Conservation (phyloP, 805 yeast genomes). For the Metschnikowia chrysomelidarum region DNA sequence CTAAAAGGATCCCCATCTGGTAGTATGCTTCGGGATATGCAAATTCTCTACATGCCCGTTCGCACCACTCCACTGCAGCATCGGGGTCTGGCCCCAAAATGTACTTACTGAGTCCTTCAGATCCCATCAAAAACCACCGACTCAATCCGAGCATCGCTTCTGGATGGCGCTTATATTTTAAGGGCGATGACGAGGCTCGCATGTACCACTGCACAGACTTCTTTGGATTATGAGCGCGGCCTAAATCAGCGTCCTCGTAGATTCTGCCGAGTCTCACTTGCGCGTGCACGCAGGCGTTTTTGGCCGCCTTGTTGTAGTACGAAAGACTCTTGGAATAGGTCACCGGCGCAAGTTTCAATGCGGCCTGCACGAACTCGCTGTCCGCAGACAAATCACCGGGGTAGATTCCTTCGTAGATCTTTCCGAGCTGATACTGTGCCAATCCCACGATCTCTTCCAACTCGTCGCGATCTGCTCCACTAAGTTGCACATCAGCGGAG, state of each 20-base stretch:
- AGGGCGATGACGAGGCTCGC: constrained; percentile 40
- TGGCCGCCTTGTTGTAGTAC: constrained; percentile 43
- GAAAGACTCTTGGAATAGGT: constrained; percentile 41
- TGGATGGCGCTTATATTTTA: constrained; percentile 39
- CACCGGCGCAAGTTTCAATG: constrained; percentile 40
- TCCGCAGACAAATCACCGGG: constrained; percentile 41
- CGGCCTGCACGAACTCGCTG: constrained; percentile 33
- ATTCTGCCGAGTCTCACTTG: constrained; percentile 42
- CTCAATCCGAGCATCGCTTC: constrained; percentile 46
- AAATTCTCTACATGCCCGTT: constrained; percentile 40
- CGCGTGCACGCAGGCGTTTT: constrained; percentile 37
- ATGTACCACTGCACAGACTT: constrained; percentile 46
- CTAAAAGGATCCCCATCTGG: constrained; percentile 40
- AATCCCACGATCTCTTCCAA: constrained; percentile 40
- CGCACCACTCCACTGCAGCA: constrained; percentile 43
- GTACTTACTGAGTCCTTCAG: constrained; percentile 32
- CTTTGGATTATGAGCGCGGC: constrained; percentile 36
- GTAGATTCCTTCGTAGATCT: constrained; percentile 43
- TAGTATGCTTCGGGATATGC: constrained; percentile 37
- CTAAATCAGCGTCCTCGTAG: constrained; percentile 43
- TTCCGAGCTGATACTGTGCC: constrained; percentile 42
- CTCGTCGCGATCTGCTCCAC: constrained; percentile 40
- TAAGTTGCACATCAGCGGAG: constrained; percentile 31
- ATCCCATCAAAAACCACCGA: constrained; percentile 40
- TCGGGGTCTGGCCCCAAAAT: constrained; percentile 37